Evolutionary conservation across 2,329 filamentous ascomycete genomes (phyloP).

Genomic region (Diaporthe batatas): DNA sequence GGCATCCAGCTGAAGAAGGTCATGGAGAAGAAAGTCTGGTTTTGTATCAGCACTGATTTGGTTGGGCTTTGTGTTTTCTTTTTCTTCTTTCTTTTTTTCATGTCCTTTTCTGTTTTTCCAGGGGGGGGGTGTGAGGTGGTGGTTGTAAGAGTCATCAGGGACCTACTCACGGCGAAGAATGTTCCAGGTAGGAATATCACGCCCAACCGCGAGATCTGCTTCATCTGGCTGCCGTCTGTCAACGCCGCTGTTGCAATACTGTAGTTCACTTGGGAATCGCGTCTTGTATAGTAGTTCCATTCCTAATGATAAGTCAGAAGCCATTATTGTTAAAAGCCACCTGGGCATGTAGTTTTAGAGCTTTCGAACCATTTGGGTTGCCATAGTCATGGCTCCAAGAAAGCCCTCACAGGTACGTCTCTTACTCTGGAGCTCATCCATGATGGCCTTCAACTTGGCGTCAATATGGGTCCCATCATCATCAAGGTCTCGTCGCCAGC

Average conservation of each 20-base stretch:
- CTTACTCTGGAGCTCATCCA: slow-evolving; percentile 43
- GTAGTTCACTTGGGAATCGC: slow-evolving; percentile 41
- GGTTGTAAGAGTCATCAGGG: no score
- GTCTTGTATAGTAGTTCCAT: slow-evolving; percentile 44
- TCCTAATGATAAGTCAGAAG: slow-evolving; percentile 37
- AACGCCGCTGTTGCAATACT: slow-evolving; percentile 43
- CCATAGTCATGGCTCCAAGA: slow-evolving; percentile 42
- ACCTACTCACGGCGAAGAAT: slow-evolving; percentile 45
- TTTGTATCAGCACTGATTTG: not conserved
- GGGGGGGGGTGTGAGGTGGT: no score
- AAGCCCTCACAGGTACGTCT: slow-evolving; percentile 36
- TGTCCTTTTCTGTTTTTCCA: not conserved
- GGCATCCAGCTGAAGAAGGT: slow-evolving; percentile 45
- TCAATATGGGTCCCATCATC: slow-evolving; percentile 33
- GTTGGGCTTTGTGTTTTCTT: no score
- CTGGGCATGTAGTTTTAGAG: no score
- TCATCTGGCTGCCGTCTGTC: slow-evolving; percentile 45
- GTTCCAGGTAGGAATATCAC: slow-evolving; percentile 47
- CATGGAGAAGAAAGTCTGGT: slow-evolving; percentile 45
- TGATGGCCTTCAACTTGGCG: slow-evolving; percentile 42
- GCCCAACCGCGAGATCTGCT: slow-evolving; percentile 39
- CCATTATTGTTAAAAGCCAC: no score
- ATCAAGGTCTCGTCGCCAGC: no score
- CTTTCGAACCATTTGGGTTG: slow-evolving; percentile 43
- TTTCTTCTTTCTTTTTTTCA: no score